These are phyloP conservation scores for Raphanus sativus DNA, from an alignment of 345 rosid genomes.

Conservation along the genomic window DNA sequence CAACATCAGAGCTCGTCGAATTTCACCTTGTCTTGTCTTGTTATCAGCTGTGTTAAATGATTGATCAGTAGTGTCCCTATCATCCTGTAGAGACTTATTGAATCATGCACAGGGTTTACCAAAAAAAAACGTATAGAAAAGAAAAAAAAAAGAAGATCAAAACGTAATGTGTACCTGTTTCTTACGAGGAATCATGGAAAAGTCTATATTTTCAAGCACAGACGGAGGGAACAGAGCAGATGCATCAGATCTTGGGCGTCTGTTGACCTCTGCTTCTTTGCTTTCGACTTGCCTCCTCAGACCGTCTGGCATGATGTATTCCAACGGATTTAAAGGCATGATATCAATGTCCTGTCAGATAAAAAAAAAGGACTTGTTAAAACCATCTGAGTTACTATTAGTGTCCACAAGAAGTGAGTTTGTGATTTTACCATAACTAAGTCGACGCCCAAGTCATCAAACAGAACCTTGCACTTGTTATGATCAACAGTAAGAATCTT, in stretches of 20 bases:
- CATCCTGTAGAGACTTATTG: conserved; percentile 22
- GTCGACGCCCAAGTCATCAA: conserved; percentile 81
- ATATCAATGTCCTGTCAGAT: conserved; percentile 83
- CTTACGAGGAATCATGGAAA: conserved; percentile 6
- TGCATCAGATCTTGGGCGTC: conserved; percentile 18
- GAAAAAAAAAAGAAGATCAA: conserved; percentile 7
- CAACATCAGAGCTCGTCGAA: conserved; percentile 49
- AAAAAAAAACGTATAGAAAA: conserved; percentile 9
- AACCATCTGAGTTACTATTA: background rate
- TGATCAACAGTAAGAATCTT: conserved; percentile 85
- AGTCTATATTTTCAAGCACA: conserved; percentile 36
- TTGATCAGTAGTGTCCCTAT: conserved; percentile 29
- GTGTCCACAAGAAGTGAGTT: background rate
- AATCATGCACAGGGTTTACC: conserved; percentile 8
- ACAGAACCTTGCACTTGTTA: conserved; percentile 70
- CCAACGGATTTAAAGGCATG: conserved; percentile 87
- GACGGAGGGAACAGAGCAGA: conserved; percentile 42
- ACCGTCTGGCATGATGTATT: conserved; percentile 85
- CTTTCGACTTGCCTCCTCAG: conserved; percentile 59
- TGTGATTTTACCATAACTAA: conserved; percentile 67
- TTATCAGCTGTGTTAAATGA: conserved; percentile 32
- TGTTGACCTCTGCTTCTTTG: conserved; percentile 43
- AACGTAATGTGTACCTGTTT: conserved; percentile 32
- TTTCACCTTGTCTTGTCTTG: conserved; percentile 59
- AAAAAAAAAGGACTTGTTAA: conserved; percentile 11